A percentile compares a stretch with the other conserved stretches of the same genome.
Conservation (phyloP, 2,329 filamentous ascomycete genomes). For the Talaromyces sp. region DNA sequence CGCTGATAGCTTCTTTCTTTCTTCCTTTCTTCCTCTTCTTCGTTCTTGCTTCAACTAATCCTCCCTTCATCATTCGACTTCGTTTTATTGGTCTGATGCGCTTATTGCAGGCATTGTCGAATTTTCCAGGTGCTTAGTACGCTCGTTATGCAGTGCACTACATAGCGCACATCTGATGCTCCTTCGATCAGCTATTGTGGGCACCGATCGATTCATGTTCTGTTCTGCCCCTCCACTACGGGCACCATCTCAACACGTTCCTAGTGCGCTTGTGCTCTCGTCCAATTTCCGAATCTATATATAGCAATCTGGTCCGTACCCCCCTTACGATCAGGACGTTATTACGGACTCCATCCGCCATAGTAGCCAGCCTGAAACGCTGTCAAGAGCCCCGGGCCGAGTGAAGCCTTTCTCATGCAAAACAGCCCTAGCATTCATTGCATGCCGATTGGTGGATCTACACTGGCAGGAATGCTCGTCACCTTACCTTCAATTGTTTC, state of each 20-base stretch:
- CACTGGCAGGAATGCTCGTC: conserved; percentile 4
- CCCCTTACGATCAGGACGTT: neutral
- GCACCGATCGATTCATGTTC: neutral
- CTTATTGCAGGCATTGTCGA: neutral
- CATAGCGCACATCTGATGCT: neutral
- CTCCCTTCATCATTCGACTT: neutral
- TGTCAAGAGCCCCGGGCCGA: neutral
- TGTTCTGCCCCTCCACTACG: conserved; percentile 5
- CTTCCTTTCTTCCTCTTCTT: neutral
- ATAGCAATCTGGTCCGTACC: neutral
- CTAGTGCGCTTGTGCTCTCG: neutral
- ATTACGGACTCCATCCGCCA: neutral
- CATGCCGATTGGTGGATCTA: conserved; percentile 5
- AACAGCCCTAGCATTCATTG: neutral
- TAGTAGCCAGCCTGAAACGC: neutral
- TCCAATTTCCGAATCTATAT: conserved; percentile 3
- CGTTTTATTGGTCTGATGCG: neutral
- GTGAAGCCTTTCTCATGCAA: conserved; percentile 1
- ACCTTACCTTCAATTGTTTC: neutral
- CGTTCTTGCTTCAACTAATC: neutral
- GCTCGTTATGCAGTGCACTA: neutral
- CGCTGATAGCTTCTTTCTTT: neutral
- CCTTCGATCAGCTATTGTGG: conserved; percentile 2
- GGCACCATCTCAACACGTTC: neutral
- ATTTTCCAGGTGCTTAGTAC: neutral